phyloP scores from a whole-genome alignment of 805 yeast genomes.

The Jamesozyma lodderae region DNA sequence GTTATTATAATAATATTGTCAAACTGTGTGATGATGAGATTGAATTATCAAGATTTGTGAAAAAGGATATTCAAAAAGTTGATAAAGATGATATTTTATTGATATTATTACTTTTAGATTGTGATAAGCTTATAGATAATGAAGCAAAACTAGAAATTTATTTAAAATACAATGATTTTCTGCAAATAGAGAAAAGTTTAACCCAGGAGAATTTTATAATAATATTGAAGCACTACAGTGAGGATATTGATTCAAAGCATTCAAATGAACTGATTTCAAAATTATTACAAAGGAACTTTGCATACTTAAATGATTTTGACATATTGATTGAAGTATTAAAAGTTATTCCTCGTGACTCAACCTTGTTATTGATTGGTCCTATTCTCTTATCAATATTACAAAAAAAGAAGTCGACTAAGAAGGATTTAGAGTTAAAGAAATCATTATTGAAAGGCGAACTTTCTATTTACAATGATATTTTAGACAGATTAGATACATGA shows the following conservation, averaged over 20 bases:
- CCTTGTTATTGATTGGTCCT: conserved; percentile 10
- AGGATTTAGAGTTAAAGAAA: conserved; percentile 14
- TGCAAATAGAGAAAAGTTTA: conserved; percentile 14
- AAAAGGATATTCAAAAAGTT: conserved; percentile 9
- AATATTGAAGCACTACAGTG: conserved; percentile 16
- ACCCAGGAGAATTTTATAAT: conserved; percentile 10
- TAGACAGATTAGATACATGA: conserved; percentile 6
- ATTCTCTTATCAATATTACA: conserved; percentile 11
- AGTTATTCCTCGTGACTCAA: conserved; percentile 13
- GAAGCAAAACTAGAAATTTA: conserved; percentile 12
- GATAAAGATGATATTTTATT: conserved; percentile 14
- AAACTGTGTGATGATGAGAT: conserved; percentile 1
- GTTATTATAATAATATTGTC: conserved; percentile 6
- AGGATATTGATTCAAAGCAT: conserved; percentile 5
- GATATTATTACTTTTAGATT: conserved; percentile 4
- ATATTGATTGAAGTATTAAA: conserved; percentile 9
- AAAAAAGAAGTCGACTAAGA: conserved; percentile 5
- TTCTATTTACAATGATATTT: conserved; percentile 6
- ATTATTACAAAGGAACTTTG: conserved; percentile 15
- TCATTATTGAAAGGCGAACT: conserved; percentile 18
- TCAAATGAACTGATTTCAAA: conserved; percentile 9
- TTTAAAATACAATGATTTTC: conserved; percentile 21
- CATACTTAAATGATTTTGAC: conserved; percentile 6
- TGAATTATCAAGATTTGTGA: not conserved
- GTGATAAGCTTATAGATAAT: conserved; percentile 1